These are phyloP conservation scores for Pichia sp. DNA, from an alignment of 1,139 yeast species.

Conservation along the genomic window DNA sequence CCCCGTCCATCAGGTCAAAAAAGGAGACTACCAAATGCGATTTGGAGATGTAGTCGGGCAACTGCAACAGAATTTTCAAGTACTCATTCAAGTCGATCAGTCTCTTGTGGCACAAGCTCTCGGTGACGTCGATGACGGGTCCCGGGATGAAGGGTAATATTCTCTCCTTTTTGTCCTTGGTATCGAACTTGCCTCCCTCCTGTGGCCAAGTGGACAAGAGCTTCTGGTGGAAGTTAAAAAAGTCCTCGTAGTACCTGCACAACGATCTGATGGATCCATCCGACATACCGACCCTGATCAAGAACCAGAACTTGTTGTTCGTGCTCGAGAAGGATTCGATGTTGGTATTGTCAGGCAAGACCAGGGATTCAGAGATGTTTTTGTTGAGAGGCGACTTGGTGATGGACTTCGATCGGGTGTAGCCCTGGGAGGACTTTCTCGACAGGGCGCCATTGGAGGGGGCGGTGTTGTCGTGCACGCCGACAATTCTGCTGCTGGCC, in stretches of 20 bases:
- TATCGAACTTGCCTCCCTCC: slow-evolving; percentile 81
- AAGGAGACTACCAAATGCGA: slow-evolving; percentile 65
- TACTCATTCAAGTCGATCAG: slow-evolving; percentile 82
- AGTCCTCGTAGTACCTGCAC: slow-evolving; percentile 92
- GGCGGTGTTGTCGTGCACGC: slow-evolving; percentile 36
- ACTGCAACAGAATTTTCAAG: slow-evolving; percentile 64
- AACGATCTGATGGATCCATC: slow-evolving; percentile 68
- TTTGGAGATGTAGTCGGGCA: slow-evolving; percentile 75
- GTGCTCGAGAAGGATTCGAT: slow-evolving; percentile 75
- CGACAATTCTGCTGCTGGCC: slow-evolving; percentile 82
- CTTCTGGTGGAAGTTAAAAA: slow-evolving; percentile 87
- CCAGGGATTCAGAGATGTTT: not conserved
- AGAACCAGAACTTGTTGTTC: slow-evolving; percentile 87
- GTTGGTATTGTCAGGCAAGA: slow-evolving; percentile 23
- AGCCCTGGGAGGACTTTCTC: slow-evolving; percentile 12
- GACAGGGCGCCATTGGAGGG: slow-evolving; percentile 2
- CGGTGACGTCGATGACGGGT: slow-evolving; percentile 89
- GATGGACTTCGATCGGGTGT: slow-evolving; percentile 1
- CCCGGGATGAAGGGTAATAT: slow-evolving; percentile 95
- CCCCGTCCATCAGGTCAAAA: slow-evolving; percentile 68
- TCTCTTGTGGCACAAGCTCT: slow-evolving; percentile 78
- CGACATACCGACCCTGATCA: slow-evolving; percentile 64
- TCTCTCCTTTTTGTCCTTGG: slow-evolving; percentile 52
- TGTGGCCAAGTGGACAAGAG: slow-evolving; percentile 80
- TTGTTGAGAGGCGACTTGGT: not conserved